phyloP scores from a whole-genome alignment of 441 rosid species.

The Gossypium trilobum region DNA sequence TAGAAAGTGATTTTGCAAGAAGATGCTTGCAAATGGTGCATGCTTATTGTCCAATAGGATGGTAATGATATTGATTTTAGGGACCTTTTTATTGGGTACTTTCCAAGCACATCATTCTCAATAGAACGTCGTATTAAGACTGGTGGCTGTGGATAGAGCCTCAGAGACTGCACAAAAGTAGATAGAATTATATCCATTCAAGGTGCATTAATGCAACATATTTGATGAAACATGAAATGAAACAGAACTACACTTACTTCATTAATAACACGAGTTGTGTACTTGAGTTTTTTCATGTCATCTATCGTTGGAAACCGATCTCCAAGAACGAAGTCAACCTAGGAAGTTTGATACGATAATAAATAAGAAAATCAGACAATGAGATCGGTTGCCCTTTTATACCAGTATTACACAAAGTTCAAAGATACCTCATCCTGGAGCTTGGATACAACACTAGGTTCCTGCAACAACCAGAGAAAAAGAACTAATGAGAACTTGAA shows the following conservation, averaged over 20 bases:
- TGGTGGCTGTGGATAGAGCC: conserved; percentile 98
- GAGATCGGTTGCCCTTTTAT: background rate
- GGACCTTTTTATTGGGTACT: conserved; percentile 74
- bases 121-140: conserved; percentile 87
- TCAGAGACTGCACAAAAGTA: conserved; percentile 54
- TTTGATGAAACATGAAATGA: background rate
- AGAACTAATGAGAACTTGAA: conserved; percentile 8
- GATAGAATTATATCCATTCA: conserved; percentile 11
- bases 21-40: background rate
- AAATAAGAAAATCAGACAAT: background rate
- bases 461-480: conserved; percentile 39
- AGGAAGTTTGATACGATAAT: conserved; percentile 13
- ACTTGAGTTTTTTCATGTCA: conserved; percentile 83
- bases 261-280: conserved; percentile 85
- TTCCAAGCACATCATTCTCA: conserved; percentile 63
- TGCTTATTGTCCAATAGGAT: background rate
- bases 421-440: conserved; percentile 74
- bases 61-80: background rate
- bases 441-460: conserved; percentile 66
- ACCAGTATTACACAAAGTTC: background rate
- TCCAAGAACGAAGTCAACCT: conserved; percentile 90
- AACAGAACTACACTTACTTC: conserved; percentile 42
- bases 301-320: conserved; percentile 76
- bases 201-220: conserved; percentile 4
- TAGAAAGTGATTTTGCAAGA: background rate